Evolutionary conservation across 2,329 filamentous ascomycete genomes (phyloP), one percentile per base, ranked within the genome.

Genomic region (Pezicula carpinea): DNA sequence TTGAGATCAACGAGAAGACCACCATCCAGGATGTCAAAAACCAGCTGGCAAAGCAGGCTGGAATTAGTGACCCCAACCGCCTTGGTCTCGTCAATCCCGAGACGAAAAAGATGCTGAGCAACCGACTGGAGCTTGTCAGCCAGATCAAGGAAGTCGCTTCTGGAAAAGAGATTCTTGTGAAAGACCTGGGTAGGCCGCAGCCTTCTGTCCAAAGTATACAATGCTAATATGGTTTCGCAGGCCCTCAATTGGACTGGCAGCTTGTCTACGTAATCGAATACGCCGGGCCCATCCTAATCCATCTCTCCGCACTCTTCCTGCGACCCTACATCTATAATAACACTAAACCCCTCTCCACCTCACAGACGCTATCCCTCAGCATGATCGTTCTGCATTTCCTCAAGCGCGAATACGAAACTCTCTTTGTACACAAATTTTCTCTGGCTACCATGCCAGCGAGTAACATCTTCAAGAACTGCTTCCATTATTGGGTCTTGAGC

Each of bases 201-300:
- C 32, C 26, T 18, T 31, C 34, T n/a, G 31, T 19, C 26, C 18
- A 34, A 35, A 31, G 18, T 38, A 26, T 47, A 26, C 50, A 42
- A 39, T 44, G 6, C 56, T 65, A 53, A 67, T 52, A 31, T 10
- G 33, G 38, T 15, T 35, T 21, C 18, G 31, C 49, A 95, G 90
- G 93, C 14, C 80, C 84, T 41, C 93, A 99, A 68, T 85, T 96
- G 47, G 82, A 82, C 53, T 99, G 93, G 93, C 84, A 83, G 54
- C 93, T 89, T 51, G 92, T 97, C 66, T 99, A 92, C 75, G 72
- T 96, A 53, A 83, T 96, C 72, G 93, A 99, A 71, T 99, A 99
- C 69, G 71, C 93, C 55, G 93, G 93, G 4, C 93, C 93, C 5
- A 79, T 97, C 60, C 70, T 96, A 61, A 87, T 97, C 71, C 91